Percentiles rank a stretch among this genome's conserved stretches.
Evolutionary conservation across 129 eudicot genomes (phyloP).

Genomic region (Saussurea involucrata): DNA sequence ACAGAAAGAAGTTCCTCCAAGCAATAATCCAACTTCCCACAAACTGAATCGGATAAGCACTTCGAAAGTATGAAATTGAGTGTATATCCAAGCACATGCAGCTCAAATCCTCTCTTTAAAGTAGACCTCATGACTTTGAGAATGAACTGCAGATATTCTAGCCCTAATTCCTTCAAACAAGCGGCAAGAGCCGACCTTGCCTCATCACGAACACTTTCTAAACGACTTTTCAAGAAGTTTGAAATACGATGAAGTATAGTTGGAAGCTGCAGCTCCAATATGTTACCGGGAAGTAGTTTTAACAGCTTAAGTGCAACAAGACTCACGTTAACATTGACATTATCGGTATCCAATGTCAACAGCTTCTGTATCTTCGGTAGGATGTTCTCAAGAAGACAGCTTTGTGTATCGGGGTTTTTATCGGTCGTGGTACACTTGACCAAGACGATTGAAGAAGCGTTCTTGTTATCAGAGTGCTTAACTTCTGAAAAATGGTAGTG

Average conservation of each 20-base stretch:
- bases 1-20: conserved; percentile 68
- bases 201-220: conserved; percentile 89
- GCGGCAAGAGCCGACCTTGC: conserved; percentile 84
- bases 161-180: conserved; percentile 86
- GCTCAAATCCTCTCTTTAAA: conserved; percentile 81
- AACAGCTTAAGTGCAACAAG: conserved; percentile 75
- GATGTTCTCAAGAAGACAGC: conserved; percentile 42
- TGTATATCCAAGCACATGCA: conserved; percentile 88
- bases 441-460: conserved; percentile 10
- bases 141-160: conserved; percentile 64
- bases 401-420: conserved; percentile 34
- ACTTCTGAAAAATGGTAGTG: conserved; percentile 54
- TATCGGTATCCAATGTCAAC: conserved; percentile 62
- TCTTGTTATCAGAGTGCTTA: conserved; percentile 12
- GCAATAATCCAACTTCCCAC: conserved; percentile 71
- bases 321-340: conserved; percentile 59
- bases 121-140: conserved; percentile 63
- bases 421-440: conserved; percentile 1
- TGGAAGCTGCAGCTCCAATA: conserved; percentile 67
- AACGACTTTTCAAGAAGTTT: conserved; percentile 64
- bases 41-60: conserved; percentile 34
- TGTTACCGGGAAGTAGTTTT: conserved; percentile 64
- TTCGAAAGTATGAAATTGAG: conserved; percentile 68
- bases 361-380: conserved; percentile 73
- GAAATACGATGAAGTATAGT: conserved; percentile 72